A percentile compares a stretch with the other conserved stretches of the same genome.
phyloP scores from a whole-genome alignment of 225 moss, liverwort and hornwort genomes.

The Climacium dendroides region DNA sequence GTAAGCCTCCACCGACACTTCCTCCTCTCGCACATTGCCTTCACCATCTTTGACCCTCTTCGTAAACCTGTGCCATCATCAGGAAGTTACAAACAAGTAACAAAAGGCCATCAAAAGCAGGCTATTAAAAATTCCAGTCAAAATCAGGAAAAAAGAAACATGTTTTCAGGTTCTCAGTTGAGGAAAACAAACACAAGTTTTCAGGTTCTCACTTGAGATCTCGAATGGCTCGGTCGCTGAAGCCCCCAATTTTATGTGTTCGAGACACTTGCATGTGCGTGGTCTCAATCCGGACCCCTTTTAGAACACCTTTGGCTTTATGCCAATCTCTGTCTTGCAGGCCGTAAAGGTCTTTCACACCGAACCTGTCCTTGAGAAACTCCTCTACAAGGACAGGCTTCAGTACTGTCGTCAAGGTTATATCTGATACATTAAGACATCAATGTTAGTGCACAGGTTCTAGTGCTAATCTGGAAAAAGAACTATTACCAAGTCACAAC shows the following conservation, averaged over 20 bases:
- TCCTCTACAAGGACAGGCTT: conserved; percentile 46
- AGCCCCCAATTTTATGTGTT: conserved; percentile 56
- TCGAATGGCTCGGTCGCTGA: conserved; percentile 42
- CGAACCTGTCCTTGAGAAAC: conserved; percentile 48
- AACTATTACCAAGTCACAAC: neutral
- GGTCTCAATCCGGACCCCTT: conserved; percentile 60
- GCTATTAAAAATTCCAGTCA: neutral
- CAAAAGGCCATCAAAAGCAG: neutral
- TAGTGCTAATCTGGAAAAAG: neutral
- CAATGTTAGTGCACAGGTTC: neutral
- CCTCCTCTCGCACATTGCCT: conserved; percentile 26
- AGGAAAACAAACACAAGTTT: neutral
- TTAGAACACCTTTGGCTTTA: conserved; percentile 57
- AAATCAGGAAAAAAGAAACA: neutral
- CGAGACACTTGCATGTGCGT: conserved; percentile 35
- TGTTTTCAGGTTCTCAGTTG: conserved; percentile 10
- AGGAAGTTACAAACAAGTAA: neutral
- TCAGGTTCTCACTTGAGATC: conserved; percentile 31
- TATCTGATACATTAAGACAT: conserved; percentile 28
- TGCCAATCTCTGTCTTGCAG: conserved; percentile 49
- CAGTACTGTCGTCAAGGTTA: conserved; percentile 73
- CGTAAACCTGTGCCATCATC: conserved; percentile 8
- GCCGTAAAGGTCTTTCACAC: conserved; percentile 20
- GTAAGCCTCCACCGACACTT: conserved; percentile 28
- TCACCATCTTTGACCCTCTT: conserved; percentile 25